A percentile compares a stretch with the other conserved stretches of the same genome.
Evolutionary conservation across 1,139 yeast genomes (phyloP).

Genomic region (Suhomyces maxii): DNA sequence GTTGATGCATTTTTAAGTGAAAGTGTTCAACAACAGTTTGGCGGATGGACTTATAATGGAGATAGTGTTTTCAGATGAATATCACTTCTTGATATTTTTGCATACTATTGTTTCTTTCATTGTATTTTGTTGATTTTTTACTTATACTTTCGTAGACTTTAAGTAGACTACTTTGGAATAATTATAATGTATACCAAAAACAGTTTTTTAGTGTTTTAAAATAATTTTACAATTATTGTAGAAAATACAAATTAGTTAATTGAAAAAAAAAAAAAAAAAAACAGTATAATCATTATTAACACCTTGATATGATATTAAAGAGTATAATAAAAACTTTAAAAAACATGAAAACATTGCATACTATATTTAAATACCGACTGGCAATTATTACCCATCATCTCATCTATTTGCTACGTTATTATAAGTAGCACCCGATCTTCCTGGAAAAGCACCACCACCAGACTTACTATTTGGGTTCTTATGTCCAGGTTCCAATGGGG

Average conservation of each 20-base stretch:
- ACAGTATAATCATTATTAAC: no score
- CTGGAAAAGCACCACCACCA: constrained; percentile 41
- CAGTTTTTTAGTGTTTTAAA: no score
- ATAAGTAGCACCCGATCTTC: constrained; percentile 40
- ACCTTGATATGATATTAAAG: no score
- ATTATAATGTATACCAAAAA: no score
- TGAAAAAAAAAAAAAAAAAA: no score
- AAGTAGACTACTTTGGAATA: no score
- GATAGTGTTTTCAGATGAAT: constrained; percentile 27
- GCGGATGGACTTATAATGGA: constrained; percentile 97
- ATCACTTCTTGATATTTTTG: neutral
- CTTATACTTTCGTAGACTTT: neutral
- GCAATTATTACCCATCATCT: neutral
- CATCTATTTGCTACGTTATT: constrained; percentile 38
- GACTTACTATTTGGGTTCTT: constrained; percentile 21
- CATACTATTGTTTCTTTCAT: neutral
- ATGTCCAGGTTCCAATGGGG: constrained; percentile 36
- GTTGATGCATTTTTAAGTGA: constrained; percentile 89
- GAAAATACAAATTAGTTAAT: no score
- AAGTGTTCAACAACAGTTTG: constrained; percentile 93
- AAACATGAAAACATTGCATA: neutral
- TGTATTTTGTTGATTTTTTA: neutral
- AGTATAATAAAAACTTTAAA: no score
- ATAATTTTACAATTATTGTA: no score
- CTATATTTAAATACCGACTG: neutral